Conservation (phyloP, 2,329 filamentous ascomycete species). For the Epichloe sp. region DNA sequence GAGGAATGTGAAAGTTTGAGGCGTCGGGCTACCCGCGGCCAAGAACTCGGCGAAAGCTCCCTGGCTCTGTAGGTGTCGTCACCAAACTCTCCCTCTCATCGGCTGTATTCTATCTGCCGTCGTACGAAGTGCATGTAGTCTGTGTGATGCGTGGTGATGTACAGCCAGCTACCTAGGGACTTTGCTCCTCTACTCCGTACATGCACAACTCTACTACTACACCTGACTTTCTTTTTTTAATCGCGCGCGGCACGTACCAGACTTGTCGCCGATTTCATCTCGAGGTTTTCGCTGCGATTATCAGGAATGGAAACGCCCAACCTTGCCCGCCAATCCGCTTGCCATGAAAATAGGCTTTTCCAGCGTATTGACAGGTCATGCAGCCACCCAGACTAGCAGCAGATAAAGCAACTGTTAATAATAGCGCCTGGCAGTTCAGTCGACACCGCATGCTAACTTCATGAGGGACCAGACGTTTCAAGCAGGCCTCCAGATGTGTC, state of each 20-base stretch:
- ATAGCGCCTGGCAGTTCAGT: not conserved
- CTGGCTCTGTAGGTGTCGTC: too few species aligned
- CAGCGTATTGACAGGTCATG: conserved; percentile 1
- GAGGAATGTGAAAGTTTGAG: not conserved
- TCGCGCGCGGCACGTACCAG: too few species aligned
- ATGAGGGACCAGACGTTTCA: not conserved
- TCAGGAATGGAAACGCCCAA: not conserved
- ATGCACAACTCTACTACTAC: too few species aligned
- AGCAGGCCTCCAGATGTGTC: not conserved
- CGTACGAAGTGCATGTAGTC: too few species aligned
- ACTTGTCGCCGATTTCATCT: too few species aligned
- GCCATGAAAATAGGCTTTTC: not conserved
- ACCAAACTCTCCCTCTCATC: too few species aligned
- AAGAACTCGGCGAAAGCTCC: not conserved
- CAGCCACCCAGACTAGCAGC: conserved; percentile 4
- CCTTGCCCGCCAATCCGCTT: not conserved
- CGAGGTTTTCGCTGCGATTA: too few species aligned
- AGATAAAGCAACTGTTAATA: not conserved
- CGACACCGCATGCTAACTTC: not conserved
- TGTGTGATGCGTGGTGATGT: too few species aligned
- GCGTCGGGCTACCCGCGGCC: not conserved
- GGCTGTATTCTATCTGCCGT: too few species aligned
- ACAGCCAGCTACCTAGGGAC: too few species aligned
- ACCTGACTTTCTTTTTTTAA: too few species aligned
- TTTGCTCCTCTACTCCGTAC: too few species aligned